A percentile compares a stretch with the other conserved stretches of the same genome.
Conservation (phyloP, 768 basidiomycete species). For the Boletales sp. region DNA sequence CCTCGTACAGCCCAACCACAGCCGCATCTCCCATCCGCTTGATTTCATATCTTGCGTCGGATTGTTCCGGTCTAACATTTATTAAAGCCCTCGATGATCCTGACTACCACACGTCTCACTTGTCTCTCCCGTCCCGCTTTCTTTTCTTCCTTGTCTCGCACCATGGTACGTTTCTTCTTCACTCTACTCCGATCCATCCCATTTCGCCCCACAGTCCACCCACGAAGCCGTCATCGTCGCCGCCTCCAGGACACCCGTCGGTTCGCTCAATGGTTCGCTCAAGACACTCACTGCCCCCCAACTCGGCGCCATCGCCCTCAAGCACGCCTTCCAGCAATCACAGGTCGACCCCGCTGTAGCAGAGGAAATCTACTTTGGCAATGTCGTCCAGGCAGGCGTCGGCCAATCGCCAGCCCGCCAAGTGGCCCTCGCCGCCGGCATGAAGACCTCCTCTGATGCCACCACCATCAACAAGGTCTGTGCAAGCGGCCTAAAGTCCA, state of each 20-base stretch:
- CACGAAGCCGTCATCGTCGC: conserved; percentile 92
- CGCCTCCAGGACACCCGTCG: conserved; percentile 91
- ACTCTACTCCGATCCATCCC: background rate
- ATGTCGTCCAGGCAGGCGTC: conserved; percentile 96
- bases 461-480: conserved; percentile 99
- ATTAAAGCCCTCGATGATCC: conserved; percentile 37
- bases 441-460: conserved; percentile 83
- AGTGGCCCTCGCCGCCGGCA: conserved; percentile 88
- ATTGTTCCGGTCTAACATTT: conserved; percentile 14
- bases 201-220: conserved; percentile 30
- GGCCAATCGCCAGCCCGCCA: conserved; percentile 99
- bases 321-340: conserved; percentile 80
- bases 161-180: conserved; percentile 46
- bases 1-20: background rate
- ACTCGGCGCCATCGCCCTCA: conserved; percentile 85
- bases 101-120: conserved; percentile 36
- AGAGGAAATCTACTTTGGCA: conserved; percentile 98
- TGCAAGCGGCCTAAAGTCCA: conserved; percentile 93
- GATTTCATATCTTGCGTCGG: conserved; percentile 9
- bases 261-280: conserved; percentile 86
- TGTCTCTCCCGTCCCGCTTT: conserved; percentile 38
- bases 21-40: no score
- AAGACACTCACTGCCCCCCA: conserved; percentile 88
- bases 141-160: conserved; percentile 34
- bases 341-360: conserved; percentile 75